phyloP scores from a whole-genome alignment of 129 eudicot species.

The Tagetes erecta region DNA sequence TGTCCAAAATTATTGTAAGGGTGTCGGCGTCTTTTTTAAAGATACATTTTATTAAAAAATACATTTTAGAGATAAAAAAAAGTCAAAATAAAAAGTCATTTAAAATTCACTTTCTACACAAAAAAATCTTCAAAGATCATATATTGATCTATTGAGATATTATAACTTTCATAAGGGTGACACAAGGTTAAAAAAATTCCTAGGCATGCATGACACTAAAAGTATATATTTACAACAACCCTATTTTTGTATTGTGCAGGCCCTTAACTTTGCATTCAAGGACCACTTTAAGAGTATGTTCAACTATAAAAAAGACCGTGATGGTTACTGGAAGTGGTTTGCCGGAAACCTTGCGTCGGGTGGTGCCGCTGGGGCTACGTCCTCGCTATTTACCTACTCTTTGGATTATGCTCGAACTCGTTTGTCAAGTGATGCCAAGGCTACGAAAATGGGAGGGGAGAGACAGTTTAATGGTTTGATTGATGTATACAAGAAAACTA shows the following conservation, averaged over 20 bases:
- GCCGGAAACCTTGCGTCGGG: constrained; percentile 62
- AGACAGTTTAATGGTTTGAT: constrained; percentile 60
- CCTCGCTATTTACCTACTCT: constrained; percentile 54
- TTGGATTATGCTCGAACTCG: constrained; percentile 71
- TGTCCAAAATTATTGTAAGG: too few species aligned
- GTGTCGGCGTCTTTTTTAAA: too few species aligned
- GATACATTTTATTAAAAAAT: too few species aligned
- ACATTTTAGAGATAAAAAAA: too few species aligned
- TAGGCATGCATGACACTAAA: too few species aligned
- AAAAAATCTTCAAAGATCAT: not conserved
- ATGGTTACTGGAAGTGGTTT: constrained; percentile 65
- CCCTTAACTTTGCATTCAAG: constrained; percentile 67
- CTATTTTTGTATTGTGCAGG: constrained; percentile 28
- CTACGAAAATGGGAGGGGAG: constrained; percentile 57
- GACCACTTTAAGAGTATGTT: constrained; percentile 61
- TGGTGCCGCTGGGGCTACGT: constrained; percentile 65
- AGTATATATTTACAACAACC: not conserved
- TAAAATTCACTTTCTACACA: too few species aligned
- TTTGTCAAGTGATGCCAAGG: constrained; percentile 53
- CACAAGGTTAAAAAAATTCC: too few species aligned
- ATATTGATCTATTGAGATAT: not conserved
- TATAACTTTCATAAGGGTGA: too few species aligned
- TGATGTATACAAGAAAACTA: constrained; percentile 58
- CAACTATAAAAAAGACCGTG: constrained; percentile 53
- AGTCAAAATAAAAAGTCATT: too few species aligned